These are phyloP conservation scores for Microsporum canis DNA, from an alignment of 2,329 filamentous ascomycete genomes.

Conservation along the genomic window DNA sequence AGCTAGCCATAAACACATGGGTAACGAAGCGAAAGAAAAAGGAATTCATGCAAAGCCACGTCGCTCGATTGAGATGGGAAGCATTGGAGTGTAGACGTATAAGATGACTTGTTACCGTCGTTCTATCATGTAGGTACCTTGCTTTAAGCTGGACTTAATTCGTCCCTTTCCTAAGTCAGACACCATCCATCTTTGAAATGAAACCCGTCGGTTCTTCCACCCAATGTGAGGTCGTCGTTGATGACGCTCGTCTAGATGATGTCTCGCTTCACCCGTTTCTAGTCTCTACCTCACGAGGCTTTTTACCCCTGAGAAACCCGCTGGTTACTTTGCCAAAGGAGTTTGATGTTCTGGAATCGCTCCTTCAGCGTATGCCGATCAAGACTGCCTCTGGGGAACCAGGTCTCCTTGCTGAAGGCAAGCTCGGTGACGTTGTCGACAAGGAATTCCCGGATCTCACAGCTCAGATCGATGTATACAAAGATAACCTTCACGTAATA, in stretches of 20 bases:
- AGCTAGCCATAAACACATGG: neutral
- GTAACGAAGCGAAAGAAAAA: neutral
- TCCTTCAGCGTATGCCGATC: neutral
- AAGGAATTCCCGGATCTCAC: neutral
- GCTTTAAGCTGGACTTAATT: neutral
- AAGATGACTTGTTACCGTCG: neutral
- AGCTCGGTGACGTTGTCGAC: neutral
- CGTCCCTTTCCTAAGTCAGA: neutral
- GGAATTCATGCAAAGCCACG: neutral
- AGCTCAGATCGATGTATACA: neutral
- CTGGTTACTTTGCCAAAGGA: neutral
- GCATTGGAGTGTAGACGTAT: neutral
- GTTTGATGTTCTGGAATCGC: neutral
- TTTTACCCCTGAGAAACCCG: neutral
- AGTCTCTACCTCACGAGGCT: neutral
- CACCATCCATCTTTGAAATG: neutral
- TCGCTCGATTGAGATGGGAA: neutral
- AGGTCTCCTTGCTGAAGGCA: neutral
- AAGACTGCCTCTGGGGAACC: neutral
- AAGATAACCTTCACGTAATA: constrained; percentile 1
- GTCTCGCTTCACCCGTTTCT: neutral
- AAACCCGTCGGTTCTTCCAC: neutral
- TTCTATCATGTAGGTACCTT: neutral
- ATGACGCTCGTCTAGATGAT: neutral
- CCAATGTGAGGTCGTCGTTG: neutral